A percentile compares a stretch with the other conserved stretches of the same genome.
These are phyloP conservation scores for Asterochloris sp. DNA, from an alignment of 139 green algal species.

Conservation along the genomic window DNA sequence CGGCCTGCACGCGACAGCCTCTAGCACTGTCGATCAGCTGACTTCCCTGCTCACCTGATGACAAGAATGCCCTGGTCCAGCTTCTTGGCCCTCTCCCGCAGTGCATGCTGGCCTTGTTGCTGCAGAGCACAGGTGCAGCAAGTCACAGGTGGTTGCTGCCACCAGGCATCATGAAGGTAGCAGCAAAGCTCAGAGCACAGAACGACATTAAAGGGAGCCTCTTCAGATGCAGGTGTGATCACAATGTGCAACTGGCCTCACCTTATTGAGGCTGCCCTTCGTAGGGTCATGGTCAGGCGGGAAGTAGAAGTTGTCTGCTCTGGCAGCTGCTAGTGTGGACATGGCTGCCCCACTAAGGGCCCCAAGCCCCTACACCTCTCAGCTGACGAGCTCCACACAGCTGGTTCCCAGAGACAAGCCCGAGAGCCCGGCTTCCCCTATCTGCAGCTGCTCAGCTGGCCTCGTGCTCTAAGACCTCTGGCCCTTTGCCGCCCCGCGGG, in stretches of 20 bases:
- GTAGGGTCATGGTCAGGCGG: slow-evolving; percentile 80
- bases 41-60: slow-evolving; percentile 46
- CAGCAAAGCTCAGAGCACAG: background rate
- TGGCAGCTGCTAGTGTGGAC: slow-evolving; percentile 69
- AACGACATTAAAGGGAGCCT: too few species aligned
- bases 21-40: too few species aligned
- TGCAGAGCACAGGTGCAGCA: slow-evolving; percentile 16
- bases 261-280: slow-evolving; percentile 77
- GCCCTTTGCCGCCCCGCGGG: background rate
- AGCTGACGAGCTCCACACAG: background rate
- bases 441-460: background rate
- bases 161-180: background rate
- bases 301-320: slow-evolving; percentile 94
- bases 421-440: background rate
- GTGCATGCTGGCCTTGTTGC: slow-evolving; percentile 70
- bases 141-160: background rate
- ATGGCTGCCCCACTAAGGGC: slow-evolving; percentile 16
- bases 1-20: background rate
- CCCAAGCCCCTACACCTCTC: background rate
- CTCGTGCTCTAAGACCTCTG: background rate
- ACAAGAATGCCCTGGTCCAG: slow-evolving; percentile 88
- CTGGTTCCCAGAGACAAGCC: background rate
- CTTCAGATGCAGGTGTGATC: background rate
- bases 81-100: slow-evolving; percentile 84
- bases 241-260: slow-evolving; percentile 7